A percentile compares a stretch with the other conserved stretches of the same genome.
phyloP scores from a whole-genome alignment of 345 rosid species.

The Salix udensis region DNA sequence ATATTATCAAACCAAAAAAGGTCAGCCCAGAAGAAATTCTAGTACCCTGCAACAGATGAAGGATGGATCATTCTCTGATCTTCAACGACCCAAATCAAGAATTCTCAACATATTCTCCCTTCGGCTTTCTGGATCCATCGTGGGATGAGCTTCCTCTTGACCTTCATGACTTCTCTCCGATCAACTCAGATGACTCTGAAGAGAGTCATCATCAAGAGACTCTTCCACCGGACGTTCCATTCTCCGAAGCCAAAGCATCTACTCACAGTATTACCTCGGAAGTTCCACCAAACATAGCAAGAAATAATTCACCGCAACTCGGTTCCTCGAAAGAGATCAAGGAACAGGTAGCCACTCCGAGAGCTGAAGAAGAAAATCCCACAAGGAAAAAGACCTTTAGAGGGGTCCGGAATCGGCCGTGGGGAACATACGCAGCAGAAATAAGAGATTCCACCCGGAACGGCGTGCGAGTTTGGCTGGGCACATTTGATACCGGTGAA shows the following conservation, averaged over 20 bases:
- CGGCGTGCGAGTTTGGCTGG: slow-evolving; percentile 71
- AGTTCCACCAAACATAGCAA: background rate
- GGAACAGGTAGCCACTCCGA: background rate
- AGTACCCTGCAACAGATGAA: no score
- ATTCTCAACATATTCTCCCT: background rate
- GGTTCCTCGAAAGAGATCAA: background rate
- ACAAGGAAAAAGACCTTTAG: slow-evolving; percentile 40
- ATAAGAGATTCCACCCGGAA: slow-evolving; percentile 62
- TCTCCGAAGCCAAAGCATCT: background rate
- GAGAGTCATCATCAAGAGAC: no score
- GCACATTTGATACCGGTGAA: slow-evolving; percentile 67
- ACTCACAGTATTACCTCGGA: background rate
- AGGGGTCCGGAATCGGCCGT: slow-evolving; percentile 69
- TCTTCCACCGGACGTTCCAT: background rate
- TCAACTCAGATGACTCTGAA: no score
- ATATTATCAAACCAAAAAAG: no score
- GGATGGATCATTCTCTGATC: no score
- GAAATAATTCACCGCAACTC: fast-evolving
- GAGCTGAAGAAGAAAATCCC: background rate
- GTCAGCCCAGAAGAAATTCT: no score
- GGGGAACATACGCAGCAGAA: slow-evolving; percentile 81
- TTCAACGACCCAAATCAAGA: no score
- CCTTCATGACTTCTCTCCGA: background rate
- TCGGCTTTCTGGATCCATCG: background rate
- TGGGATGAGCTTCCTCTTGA: background rate